A percentile compares a stretch with the other conserved stretches of the same genome.
Conservation (phyloP, 108 stramenopile species). For the Cyclotella atomus region DNA sequence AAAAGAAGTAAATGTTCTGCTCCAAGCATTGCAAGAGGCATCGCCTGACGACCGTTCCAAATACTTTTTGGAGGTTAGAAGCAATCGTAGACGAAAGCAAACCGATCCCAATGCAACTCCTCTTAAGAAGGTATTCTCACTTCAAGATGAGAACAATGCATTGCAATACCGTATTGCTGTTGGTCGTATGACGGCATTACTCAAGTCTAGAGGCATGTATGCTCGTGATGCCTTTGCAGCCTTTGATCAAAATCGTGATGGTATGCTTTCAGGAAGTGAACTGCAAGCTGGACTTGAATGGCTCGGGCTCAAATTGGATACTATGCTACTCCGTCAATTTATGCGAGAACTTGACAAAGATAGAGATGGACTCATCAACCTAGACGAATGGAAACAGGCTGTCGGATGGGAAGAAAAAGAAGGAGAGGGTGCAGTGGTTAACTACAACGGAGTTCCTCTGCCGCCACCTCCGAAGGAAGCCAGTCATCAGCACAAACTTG, state of each 20-base stretch:
- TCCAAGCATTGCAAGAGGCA: constrained; percentile 94
- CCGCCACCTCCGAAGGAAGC: constrained; percentile 87
- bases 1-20: constrained; percentile 84
- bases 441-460: constrained; percentile 69
- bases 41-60: constrained; percentile 82
- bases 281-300: constrained; percentile 95
- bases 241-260: constrained; percentile 94
- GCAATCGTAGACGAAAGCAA: constrained; percentile 95
- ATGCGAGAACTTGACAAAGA: constrained; percentile 95
- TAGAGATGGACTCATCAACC: constrained; percentile 91
- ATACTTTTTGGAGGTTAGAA: constrained; percentile 94
- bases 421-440: constrained; percentile 63
- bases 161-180: constrained; percentile 95
- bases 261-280: constrained; percentile 92
- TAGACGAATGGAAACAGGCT: constrained; percentile 96
- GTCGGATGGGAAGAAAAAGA: constrained; percentile 88
- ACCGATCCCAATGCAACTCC: constrained; percentile 88
- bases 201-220: constrained; percentile 94
- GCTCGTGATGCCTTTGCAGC: constrained; percentile 95
- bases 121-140: constrained; percentile 93
- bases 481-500: constrained; percentile 65
- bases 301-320: constrained; percentile 89
- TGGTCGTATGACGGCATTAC: constrained; percentile 87
- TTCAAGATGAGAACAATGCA: constrained; percentile 95
- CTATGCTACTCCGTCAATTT: constrained; percentile 82